Conservation (phyloP, 352 stramenopile genomes). For the Globisporangium barbulae region DNA sequence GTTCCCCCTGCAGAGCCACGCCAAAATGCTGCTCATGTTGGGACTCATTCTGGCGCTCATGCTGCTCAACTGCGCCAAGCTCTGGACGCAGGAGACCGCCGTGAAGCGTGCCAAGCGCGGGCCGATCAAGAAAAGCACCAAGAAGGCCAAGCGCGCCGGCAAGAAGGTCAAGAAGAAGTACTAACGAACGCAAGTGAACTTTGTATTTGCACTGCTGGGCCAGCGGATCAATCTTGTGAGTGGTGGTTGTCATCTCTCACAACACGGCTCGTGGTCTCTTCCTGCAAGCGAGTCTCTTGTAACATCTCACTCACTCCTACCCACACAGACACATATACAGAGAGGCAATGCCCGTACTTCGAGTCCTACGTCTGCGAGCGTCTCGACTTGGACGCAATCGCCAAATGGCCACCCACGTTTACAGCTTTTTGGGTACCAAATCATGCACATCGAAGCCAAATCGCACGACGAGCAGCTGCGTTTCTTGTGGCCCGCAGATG, state of each 20-base stretch:
- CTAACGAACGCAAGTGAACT: not conserved
- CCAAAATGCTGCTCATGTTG: not conserved
- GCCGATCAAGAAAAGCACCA: conserved; percentile 9
- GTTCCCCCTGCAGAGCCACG: not conserved
- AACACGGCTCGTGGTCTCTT: no score
- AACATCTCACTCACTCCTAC: not conserved
- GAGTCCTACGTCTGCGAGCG: no score
- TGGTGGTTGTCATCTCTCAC: no score
- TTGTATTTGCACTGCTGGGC: not conserved
- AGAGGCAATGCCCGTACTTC: no score
- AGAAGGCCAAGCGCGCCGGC: conserved; percentile 7
- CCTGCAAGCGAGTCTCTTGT: not conserved
- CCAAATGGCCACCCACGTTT: no score
- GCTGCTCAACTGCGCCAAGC: conserved; percentile 15
- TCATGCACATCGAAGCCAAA: no score
- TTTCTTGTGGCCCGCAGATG: no score
- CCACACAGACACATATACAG: no score
- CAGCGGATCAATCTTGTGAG: no score
- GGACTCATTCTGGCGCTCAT: conserved; percentile 2
- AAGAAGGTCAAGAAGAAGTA: conserved; percentile 13
- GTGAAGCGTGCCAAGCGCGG: conserved; percentile 12
- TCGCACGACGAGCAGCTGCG: no score
- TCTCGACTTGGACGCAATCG: no score
- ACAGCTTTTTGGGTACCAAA: no score
- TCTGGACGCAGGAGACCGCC: conserved; percentile 17